Base-by-base conservation (phyloP, 176 grass and related monocot species). In the Oryza punctata region DNA sequence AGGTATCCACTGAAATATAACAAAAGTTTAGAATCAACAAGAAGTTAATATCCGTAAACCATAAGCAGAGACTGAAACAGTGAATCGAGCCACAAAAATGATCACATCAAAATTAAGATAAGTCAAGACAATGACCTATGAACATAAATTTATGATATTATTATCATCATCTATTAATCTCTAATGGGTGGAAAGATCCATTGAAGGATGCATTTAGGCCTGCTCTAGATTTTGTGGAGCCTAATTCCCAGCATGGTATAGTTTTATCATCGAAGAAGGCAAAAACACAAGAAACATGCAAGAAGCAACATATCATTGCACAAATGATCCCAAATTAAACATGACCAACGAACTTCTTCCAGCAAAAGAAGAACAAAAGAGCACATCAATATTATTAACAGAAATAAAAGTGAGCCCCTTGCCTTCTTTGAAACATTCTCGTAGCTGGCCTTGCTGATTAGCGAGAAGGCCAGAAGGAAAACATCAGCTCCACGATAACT, bases 371-470 rank as follows among this genome's bases (percentile, higher is more conserved):
- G 14, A 77, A 77, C 44, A 12, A 46, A 18, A 21, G 7, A 14
- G 28, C 7, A 82, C 72, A 88, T n/a, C 19, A 65, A 76, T 38
- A 19, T 5, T 16, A 70, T 79, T 32, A 70, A 75, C 4, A 78
- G 67, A 84, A 41, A 69, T 25, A 21, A 73, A 71, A 41, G 70
- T 68, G 1, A 65, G 35, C 38, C n/a, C 45, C 88, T 91, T 91
- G 66, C 92, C 92, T 94, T 94, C 89, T 91, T 94, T 7, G 91
- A 90, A 85, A 94, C 91, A 81, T 94, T 94, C 81, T 89, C 88
- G 63, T 94, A 94, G 40, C 89, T 94, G 60, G 92, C 92, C 84
- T 94, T 94, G 64, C 92, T 94, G 78, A 94, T 94, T 30, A 94
- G 89, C 29, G 92, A 94, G 84, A 94, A 94, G 61, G 92, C 89